Base-by-base conservation (phyloP, 805 yeast species). In the Kockiozyma suomiensis region DNA sequence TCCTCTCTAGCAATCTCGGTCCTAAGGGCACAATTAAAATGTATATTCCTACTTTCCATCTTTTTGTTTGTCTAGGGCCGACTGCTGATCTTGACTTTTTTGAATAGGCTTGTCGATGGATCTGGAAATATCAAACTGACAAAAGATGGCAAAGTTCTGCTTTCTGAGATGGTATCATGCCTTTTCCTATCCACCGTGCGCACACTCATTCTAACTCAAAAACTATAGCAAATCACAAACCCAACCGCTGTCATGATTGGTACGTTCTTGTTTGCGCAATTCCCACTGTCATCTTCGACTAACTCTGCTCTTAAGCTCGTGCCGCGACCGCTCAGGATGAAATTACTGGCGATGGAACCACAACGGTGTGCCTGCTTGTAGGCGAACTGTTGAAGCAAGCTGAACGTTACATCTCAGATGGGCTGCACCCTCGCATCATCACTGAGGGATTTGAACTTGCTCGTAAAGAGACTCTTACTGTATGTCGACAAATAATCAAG, bases 241-340 rank as follows among this genome's bases (percentile, higher is more conserved):
- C 96, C 96, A 10, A 88, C 96, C 2, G 96, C 96, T 0, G 88
- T 88, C 37, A 84, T 88, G 88, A 88, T 88, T 76, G 79, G 68
- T 65, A 50, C 13, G 56, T 53, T 2, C 45, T 30, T n/a, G n/a
- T n/a, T n/a, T n/a, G n/a, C n/a, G n/a, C n/a, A n/a, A 7, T 37
- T 23, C 33, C 48, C n/a, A 17, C 57, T 15, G 35, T 19, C 17
- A 13, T 12, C 4, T 17, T 32, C 21, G 7, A 35, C 13, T 17
- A 2, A 23, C 33, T 30, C 25, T 13, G 21, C n/a, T 52, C 10
- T 30, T 10, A 30, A 54, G 96, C 99, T 2, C 82, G 98, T 66
- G 99, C 98, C 13, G 99, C 99, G 51, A 85, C 97, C 48, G 97
- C 99, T 0, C 99, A 94, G 76, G 99, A 94, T 74, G 99, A 94